Conservation (phyloP, 495 filamentous ascomycete genomes). For the Corynascus novoguineensis region DNA sequence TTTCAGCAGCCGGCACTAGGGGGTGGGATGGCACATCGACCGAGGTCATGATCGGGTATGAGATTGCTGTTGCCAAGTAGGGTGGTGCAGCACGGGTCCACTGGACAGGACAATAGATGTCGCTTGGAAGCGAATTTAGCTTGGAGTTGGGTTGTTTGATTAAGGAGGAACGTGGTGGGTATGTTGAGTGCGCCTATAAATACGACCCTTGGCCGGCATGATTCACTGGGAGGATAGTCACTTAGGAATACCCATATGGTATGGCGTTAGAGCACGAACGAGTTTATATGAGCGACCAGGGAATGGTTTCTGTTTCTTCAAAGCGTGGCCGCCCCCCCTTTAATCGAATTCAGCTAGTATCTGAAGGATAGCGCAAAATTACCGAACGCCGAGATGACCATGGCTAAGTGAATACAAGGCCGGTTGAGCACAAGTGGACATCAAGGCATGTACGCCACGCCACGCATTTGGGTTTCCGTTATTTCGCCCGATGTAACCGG, state of each 20-base stretch:
- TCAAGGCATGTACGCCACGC: neutral
- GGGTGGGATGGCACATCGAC: constrained; percentile 94
- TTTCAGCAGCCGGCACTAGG: constrained; percentile 82
- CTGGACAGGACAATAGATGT: no score
- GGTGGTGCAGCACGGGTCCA: neutral
- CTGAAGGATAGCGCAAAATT: neutral
- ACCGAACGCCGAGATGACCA: neutral
- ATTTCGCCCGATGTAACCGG: no score
- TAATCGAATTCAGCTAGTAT: neutral
- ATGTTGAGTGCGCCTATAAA: neutral
- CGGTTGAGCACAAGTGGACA: neutral
- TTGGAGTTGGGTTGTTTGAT: no score
- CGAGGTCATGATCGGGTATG: constrained; percentile 90
- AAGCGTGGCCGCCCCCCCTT: neutral
- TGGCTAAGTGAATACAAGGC: neutral
- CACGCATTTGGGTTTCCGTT: no score
- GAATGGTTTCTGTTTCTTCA: neutral
- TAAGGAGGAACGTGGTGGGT: neutral
- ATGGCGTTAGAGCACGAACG: constrained; percentile 1
- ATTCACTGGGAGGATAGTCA: neutral
- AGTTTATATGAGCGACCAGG: neutral
- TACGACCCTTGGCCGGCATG: neutral
- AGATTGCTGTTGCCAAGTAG: constrained; percentile 49
- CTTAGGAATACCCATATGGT: neutral
- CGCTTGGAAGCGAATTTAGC: no score